Base-by-base conservation (phyloP, 495 filamentous ascomycete genomes). In the Penicillium robsamsonii region DNA sequence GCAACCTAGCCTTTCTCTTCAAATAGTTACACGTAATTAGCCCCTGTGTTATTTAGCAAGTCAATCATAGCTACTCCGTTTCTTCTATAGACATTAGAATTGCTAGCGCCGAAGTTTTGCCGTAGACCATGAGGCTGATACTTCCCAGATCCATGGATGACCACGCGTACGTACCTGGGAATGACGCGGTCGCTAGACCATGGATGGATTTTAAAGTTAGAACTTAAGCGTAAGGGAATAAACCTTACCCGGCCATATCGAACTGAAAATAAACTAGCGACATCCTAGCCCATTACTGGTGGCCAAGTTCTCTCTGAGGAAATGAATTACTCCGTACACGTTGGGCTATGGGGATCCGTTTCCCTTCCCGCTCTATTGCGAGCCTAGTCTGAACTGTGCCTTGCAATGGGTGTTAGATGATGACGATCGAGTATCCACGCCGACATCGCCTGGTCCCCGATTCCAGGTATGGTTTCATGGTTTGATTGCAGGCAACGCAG, bases 171-270 rank as follows among this genome's bases (percentile, higher is more conserved):
- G n/a, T 17, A n/a, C 4, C 15, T 38, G 35, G 7, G 7, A 17
- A 38, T 38, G 35, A 38, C 35, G 35, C 15, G 15, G 35, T n/a
- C 35, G 35, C 15, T n/a, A 6, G 15, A 17, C 15, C 35, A 17
- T 38, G 35, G 35, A 38, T 17, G n/a, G 1, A 15, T 3, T 38
- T 38, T 38, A 38, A 3, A 0, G 15, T 38, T 38, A 38, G 35
- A 38, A 17, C 15, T 38, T 38, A 17, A 17, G 15, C 8, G 17
- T 9, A 38, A 22, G 50, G 50, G 50, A 43, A 18, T 31, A 53
- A 41, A 30, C 13, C 18, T 53, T 53, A 44, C 40, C 50, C 50
- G 50, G 27, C 11, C 27, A 20, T 18, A 53, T 51, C 27, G 44
- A 44, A 53, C 27, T 33, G 13, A 9, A 29, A 30, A 50, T 15